phyloP scores from a whole-genome alignment of 2,329 filamentous ascomycete species.

The Fusarium robinianum region DNA sequence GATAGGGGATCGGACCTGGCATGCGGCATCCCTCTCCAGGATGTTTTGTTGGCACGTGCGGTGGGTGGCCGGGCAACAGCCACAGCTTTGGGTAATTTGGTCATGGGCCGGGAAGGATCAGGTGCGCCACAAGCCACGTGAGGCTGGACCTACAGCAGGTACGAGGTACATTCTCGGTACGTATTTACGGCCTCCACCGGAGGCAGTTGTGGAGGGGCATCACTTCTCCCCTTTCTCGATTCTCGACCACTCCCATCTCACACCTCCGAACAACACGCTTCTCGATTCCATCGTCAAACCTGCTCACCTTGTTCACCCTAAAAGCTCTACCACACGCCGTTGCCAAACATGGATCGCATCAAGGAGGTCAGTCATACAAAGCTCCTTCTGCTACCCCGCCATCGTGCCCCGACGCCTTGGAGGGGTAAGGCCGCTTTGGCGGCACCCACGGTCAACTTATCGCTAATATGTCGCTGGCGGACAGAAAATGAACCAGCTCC shows the following conservation, averaged over 20 bases:
- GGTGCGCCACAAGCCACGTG: slow-evolving; percentile 38
- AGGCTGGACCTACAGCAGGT: slow-evolving; percentile 19
- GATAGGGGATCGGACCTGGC: slow-evolving; percentile 17
- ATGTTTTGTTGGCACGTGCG: slow-evolving; percentile 31
- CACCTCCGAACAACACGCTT: slow-evolving; percentile 41
- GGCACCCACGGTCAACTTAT: slow-evolving; percentile 14
- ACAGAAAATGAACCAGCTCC: slow-evolving; percentile 94
- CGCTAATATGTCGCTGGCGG: slow-evolving; percentile 32
- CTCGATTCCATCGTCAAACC: slow-evolving; percentile 37
- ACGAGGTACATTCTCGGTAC: slow-evolving; percentile 10
- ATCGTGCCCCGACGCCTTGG: slow-evolving; percentile 37
- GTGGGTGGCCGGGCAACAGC: slow-evolving; percentile 39
- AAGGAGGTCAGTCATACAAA: slow-evolving; percentile 71
- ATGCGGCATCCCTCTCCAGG: slow-evolving; percentile 14
- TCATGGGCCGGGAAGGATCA: slow-evolving; percentile 7
- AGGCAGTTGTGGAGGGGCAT: slow-evolving; percentile 45
- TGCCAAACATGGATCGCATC: slow-evolving; percentile 77
- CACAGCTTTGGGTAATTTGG: slow-evolving; percentile 13
- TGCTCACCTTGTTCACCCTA: slow-evolving; percentile 20
- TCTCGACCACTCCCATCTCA: slow-evolving; percentile 42
- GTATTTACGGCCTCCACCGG: slow-evolving; percentile 30
- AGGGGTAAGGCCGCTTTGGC: slow-evolving; percentile 35
- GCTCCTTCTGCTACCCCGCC: slow-evolving; percentile 38
- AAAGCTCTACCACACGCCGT: slow-evolving; percentile 11
- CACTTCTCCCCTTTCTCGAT: slow-evolving; percentile 44